Conservation (phyloP, 768 basidiomycete genomes). For the Strobilomyces dryophilus region DNA sequence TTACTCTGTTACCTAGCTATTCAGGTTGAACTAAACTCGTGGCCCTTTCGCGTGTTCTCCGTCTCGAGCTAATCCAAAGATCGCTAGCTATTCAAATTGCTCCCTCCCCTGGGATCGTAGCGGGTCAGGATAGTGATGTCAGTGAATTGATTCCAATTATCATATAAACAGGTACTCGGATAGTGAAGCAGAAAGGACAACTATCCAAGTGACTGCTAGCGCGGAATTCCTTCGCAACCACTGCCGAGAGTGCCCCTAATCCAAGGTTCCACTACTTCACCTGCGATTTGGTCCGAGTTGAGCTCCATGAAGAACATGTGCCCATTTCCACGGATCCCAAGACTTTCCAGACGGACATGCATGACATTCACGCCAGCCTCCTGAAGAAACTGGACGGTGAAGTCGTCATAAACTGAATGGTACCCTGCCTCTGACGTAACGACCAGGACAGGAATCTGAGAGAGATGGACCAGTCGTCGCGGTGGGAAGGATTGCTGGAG, state of each 20-base stretch:
- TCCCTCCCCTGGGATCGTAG: no score
- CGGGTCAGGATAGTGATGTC: no score
- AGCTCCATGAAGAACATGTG: constrained; percentile 58
- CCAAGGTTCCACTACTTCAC: constrained; percentile 39
- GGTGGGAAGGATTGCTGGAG: constrained; percentile 42
- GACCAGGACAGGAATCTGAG: constrained; percentile 41
- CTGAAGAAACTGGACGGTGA: constrained; percentile 39
- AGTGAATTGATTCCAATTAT: no score
- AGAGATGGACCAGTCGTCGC: constrained; percentile 39
- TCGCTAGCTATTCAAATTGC: no score
- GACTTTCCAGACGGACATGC: constrained; percentile 36
- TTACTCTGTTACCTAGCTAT: neutral
- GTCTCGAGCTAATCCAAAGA: neutral
- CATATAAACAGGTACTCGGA: no score
- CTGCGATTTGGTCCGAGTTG: constrained; percentile 42
- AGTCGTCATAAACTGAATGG: constrained; percentile 46
- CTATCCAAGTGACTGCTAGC: neutral
- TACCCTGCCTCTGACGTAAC: constrained; percentile 49
- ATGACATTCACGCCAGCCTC: constrained; percentile 44
- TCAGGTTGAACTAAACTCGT: neutral
- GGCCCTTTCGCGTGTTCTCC: neutral
- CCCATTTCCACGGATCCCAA: constrained; percentile 50
- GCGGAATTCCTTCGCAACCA: neutral
- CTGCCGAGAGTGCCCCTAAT: constrained; percentile 19
- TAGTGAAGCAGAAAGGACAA: neutral